phyloP scores from a whole-genome alignment of 371 early-diverging fungal genomes.

The Mucor plumbeus region DNA sequence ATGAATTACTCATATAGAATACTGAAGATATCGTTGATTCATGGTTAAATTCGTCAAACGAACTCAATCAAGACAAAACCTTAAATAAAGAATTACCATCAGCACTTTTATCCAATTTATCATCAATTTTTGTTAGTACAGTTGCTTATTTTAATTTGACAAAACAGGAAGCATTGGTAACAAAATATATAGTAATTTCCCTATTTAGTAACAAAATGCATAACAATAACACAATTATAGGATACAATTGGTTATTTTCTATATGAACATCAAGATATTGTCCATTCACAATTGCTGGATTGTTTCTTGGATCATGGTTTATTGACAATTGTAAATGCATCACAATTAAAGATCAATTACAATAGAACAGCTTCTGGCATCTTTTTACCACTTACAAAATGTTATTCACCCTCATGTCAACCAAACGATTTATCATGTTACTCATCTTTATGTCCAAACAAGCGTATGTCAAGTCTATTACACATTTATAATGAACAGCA shows the following conservation, averaged over 20 bases:
- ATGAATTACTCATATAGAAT: neutral
- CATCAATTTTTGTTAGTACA: conserved; percentile 24
- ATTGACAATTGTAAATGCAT: neutral
- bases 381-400: conserved; percentile 35
- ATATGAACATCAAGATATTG: conserved; percentile 23
- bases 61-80: neutral
- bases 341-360: conserved; percentile 8
- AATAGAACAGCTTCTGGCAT: conserved; percentile 22
- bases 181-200: neutral
- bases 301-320: conserved; percentile 24
- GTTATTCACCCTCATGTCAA: conserved; percentile 40
- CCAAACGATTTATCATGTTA: conserved; percentile 28
- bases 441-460: conserved; percentile 42
- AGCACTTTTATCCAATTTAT: conserved; percentile 26
- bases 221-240: conserved; percentile 22
- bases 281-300: conserved; percentile 31
- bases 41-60: neutral
- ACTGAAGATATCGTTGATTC: neutral
- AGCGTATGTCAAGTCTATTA: conserved; percentile 16
- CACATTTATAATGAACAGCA: conserved; percentile 3
- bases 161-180: conserved; percentile 40
- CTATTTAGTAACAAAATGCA: conserved; percentile 11
- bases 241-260: conserved; percentile 35
- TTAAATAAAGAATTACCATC: conserved; percentile 6
- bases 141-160: conserved; percentile 30